phyloP scores from a whole-genome alignment of 176 grass and related monocot species.

The Carex scoparia region DNA sequence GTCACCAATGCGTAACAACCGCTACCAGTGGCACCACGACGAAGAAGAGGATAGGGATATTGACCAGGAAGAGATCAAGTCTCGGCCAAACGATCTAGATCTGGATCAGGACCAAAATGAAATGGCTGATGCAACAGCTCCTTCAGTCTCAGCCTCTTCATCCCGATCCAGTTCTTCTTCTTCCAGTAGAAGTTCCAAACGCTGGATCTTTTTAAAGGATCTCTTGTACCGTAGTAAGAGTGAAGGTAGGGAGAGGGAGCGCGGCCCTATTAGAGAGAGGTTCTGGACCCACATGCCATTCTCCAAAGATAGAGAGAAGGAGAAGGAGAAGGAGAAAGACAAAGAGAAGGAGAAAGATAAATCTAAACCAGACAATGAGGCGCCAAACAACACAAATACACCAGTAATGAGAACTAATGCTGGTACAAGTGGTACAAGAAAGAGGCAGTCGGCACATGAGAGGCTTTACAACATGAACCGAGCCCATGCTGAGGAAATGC shows the following conservation, averaged over 20 bases:
- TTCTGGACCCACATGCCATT: conserved; percentile 65
- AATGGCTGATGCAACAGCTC: conserved; percentile 10
- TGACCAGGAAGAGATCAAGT: conserved; percentile 9
- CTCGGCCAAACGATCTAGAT: conserved; percentile 22
- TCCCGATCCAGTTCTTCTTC: conserved; percentile 39
- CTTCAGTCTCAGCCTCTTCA: conserved; percentile 54
- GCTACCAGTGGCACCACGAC: conserved; percentile 42
- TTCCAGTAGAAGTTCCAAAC: conserved; percentile 48
- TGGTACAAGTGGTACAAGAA: not conserved
- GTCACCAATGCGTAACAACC: conserved; percentile 75
- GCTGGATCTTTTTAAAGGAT: conserved; percentile 89
- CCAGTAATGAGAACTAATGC: not conserved
- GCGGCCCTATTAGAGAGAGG: conserved; percentile 33
- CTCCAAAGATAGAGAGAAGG: conserved; percentile 11
- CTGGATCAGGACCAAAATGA: conserved; percentile 25
- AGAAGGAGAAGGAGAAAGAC: conserved; percentile 38
- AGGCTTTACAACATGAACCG: conserved; percentile 79
- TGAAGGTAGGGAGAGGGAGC: conserved; percentile 44
- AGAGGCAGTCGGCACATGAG: conserved; percentile 68
- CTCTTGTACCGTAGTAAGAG: conserved; percentile 96
- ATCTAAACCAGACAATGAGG: conserved; percentile 4
- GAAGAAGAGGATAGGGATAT: conserved; percentile 16
- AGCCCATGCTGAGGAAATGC: conserved; percentile 84
- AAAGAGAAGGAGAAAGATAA: conserved; percentile 17
- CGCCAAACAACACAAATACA: not conserved